Evolutionary conservation across 179 eudicot genomes (phyloP), one percentile per base, ranked within the genome.

Genomic region (Sideroxylon spinosum): DNA sequence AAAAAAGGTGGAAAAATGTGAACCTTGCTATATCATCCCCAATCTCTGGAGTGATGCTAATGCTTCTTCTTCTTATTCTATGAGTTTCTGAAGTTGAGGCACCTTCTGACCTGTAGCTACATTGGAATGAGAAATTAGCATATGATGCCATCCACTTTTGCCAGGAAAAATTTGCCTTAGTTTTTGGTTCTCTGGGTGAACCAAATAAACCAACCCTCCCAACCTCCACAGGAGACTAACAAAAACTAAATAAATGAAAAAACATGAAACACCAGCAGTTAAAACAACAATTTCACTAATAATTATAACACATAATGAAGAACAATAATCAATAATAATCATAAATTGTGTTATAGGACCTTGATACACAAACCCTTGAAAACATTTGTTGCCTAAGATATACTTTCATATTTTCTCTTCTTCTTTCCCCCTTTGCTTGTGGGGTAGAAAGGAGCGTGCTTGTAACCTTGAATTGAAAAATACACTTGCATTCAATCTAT

Each of bases 1-100:
- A 28, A 68, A 20, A 32, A 2, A 32, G 20, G 4, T 57, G 26
- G 52, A 68, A 4, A 67, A 82, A 70, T 72, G 86, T 78, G 78
- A 85, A 96, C 99, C 99, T 96, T 76, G 90, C 99, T 66, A 94
- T 96, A 79, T 96, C 98, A 83, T 96, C 99, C 69, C 99, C 97
- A 78, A 96, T 94, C 86, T 96, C 97, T 8, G 99, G 99, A 60
- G 98, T 96, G 72, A 96, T 96, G 82, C 99, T 96, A 75, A 96
- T 90, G 86, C 99, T 94, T 84, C 99, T 90, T 85, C 99, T 87
- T 81, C 99, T 85, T 66, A 86, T 75, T 87, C 97, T 88, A 70
- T 98, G 95, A 73, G 87, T 81, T 74, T 90, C 98, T 23, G 91
- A 76, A 53, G 89, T 79, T 62, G 94, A 88, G 56, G 91, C 92